Evolutionary conservation across 768 basidiomycete species (phyloP), one percentile per base, ranked within the genome.

Genomic region (Lentinula raphanica): DNA sequence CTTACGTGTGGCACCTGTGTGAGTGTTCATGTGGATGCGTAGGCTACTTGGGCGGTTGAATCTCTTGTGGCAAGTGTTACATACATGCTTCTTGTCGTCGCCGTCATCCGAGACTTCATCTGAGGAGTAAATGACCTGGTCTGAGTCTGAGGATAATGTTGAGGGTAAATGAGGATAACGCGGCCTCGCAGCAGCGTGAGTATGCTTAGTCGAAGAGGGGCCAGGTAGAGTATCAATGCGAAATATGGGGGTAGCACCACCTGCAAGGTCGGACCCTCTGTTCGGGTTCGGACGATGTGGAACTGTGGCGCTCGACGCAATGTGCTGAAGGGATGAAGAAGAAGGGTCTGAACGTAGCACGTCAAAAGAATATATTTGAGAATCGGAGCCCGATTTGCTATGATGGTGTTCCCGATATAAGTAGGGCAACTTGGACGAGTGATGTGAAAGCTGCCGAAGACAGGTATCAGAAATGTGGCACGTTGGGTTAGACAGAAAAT

Each of bases 1-100:
- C 85, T 68, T 66, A 88, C 86, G 86, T 60, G 83, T 86, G n/a
- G 78, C 85, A 13, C 86, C 86, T 3, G 85, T 86, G 65, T 88
- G 86, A 1, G 84, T 86, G 63, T 86, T 87, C 54, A 83, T 76
- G 65, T 87, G 86, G 39, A 86, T 86, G 28, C 78, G 72, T 45
- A 87, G 73, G 66, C 84, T 86, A 60, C 83, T 85, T 4, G 87
- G 87, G 5, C 87, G 76, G 67, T 86, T 86, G 69, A 88, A 88
- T 4, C 85, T 75, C 67, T 87, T 87, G 54, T 68, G 69, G 67
- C 86, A 88, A 23, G 77, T 80, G 1, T 74, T 69, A 58, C 81
- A 82, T 23, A 81, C 67, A 57, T 82, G 81, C 59, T 76, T 77
- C 61, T 78, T 78, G 23, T 76, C 76, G 31, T 60, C 60, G 31